A percentile compares a stretch with the other conserved stretches of the same genome.
phyloP scores from a whole-genome alignment of 1,139 yeast species.

The Scheffersomyces illinoinensis region DNA sequence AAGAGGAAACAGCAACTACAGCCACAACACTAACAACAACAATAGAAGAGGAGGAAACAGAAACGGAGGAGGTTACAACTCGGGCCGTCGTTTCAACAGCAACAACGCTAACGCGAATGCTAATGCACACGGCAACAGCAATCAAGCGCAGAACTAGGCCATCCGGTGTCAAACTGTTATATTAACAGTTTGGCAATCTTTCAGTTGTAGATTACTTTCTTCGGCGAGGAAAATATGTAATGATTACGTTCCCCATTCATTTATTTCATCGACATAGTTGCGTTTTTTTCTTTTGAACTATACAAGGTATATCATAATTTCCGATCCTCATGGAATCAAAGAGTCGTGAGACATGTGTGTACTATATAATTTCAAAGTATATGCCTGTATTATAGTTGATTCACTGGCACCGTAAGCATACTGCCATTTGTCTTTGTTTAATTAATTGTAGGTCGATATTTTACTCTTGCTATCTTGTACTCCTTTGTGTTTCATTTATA shows the following conservation, averaged over 20 bases:
- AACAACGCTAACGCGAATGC: background rate
- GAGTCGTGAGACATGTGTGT: background rate
- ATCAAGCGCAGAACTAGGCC: constrained; percentile 1
- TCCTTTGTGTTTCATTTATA: background rate
- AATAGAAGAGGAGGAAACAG: constrained; percentile 7
- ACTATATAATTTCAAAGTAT: background rate
- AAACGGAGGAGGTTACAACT: constrained; percentile 12
- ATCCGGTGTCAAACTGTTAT: background rate
- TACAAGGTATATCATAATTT: background rate
- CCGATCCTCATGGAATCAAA: background rate
- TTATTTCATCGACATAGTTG: background rate
- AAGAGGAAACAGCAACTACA: constrained; percentile 26
- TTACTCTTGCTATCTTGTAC: background rate
- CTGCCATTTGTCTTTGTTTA: no score
- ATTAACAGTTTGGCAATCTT: background rate
- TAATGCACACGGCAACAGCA: constrained; percentile 2
- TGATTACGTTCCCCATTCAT: background rate
- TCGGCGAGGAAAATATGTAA: background rate
- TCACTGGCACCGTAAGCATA: background rate
- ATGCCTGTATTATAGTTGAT: background rate
- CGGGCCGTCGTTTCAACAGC: constrained; percentile 10
- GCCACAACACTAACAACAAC: constrained; percentile 7
- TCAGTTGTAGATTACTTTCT: background rate
- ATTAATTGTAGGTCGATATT: background rate
- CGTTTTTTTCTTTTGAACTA: background rate